Base-by-base conservation (phyloP, 139 green algal genomes). In the Chlorella ohadii region DNA sequence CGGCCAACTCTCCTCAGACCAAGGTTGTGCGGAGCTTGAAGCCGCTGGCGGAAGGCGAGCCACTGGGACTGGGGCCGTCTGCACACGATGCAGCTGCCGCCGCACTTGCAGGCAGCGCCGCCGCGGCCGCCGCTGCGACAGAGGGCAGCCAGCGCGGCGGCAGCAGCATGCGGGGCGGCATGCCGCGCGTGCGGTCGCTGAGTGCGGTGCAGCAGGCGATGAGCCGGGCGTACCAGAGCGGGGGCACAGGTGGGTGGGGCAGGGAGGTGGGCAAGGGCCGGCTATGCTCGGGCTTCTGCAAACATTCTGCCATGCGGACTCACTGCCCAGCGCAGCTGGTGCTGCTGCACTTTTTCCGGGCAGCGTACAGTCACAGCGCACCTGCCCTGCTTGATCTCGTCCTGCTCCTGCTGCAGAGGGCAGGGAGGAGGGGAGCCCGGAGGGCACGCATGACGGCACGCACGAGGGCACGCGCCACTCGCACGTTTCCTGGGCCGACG, bases 391-490 rank as follows among this genome's bases (percentile, higher is more conserved):
- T 16, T 16, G 9, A 6, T 51, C 44, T 9, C n/a, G n/a, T n/a
- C n/a, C n/a, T n/a, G n/a, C 44, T 51, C 7, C 7, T 51, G 44
- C 51, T 13, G 51, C 51, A 59, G 51, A 59, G 51, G 15, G 51
- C 15, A 13, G 51, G 11, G 51, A 59, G 15, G 51, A 19, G 51
- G 51, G 12, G 12, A 59, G 51, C 51, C 51, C 51, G 9, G 51
- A 59, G 51, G 51, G 51, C 51, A 22, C 51, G 51, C 51, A 59
- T 20, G 51, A 59, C 22, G 51, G 51, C 15, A 22, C 51, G 25
- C 28, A 61, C 27, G 70, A 77, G 70, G 70, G 70, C 70, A 77
- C 70, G 3, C 70, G 70, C 19, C 70, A 77, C 70, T 77, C 70
- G 1, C 70, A 77, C 15, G 39, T 77, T 5, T 59, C 39, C 70